Conservation (phyloP, 2,329 filamentous ascomycete species). For the Verruconis gallopava region DNA sequence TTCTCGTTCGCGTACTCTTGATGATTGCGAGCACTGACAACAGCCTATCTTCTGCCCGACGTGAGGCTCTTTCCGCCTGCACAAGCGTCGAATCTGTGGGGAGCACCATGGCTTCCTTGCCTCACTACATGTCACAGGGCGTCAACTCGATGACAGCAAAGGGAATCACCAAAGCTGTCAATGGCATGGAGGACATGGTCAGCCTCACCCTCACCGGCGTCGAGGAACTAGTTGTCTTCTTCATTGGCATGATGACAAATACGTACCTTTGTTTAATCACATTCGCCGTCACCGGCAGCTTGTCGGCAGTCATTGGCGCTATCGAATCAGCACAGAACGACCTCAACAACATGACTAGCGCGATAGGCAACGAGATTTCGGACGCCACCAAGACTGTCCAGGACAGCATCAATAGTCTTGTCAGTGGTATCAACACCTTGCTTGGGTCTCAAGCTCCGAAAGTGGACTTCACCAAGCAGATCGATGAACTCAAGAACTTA, state of each 20-base stretch:
- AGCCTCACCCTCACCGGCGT: conserved; percentile 69
- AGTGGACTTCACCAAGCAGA: conserved; percentile 52
- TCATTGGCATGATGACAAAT: conserved; percentile 80
- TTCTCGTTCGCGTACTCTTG: conserved; percentile 70
- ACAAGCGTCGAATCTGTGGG: conserved; percentile 85
- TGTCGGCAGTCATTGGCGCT: conserved; percentile 55
- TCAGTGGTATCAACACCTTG: conserved; percentile 25
- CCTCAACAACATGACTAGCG: conserved; percentile 46
- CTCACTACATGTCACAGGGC: conserved; percentile 79
- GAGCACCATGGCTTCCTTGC: conserved; percentile 95
- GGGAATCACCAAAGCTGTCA: conserved; percentile 68
- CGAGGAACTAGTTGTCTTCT: conserved; percentile 78
- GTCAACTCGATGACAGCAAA: conserved; percentile 75
- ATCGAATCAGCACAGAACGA: conserved; percentile 47
- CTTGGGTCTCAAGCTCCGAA: conserved; percentile 34
- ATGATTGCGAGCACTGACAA: conserved; percentile 59
- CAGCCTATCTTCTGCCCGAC: conserved; percentile 62
- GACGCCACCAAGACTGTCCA: conserved; percentile 28
- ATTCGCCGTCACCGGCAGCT: conserved; percentile 64
- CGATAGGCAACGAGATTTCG: conserved; percentile 45
- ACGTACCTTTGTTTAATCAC: conserved; percentile 87
- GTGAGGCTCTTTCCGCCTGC: conserved; percentile 77
- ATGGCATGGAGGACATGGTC: conserved; percentile 67
- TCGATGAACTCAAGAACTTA: conserved; percentile 57
- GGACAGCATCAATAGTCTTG: conserved; percentile 25